Conservation (phyloP, 2,329 filamentous ascomycete species). For the Colletotrichum tropicicola region DNA sequence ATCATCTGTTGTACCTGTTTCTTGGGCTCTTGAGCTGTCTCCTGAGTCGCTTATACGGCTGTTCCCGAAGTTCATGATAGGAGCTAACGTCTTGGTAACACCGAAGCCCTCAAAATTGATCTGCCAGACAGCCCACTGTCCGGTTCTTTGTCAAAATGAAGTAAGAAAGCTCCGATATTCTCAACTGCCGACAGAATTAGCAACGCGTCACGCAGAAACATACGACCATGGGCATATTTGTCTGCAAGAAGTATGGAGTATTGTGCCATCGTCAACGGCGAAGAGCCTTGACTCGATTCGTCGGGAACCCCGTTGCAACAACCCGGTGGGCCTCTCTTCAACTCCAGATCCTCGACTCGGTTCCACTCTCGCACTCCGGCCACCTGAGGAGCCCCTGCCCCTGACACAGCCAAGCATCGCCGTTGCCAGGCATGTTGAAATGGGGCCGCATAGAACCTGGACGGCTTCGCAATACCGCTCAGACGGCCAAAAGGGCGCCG, state of each 20-base stretch:
- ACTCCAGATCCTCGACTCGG: not conserved
- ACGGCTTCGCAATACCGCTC: not conserved
- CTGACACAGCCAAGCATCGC: conserved; percentile 12
- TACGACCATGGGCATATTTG: not conserved
- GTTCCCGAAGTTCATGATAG: not conserved
- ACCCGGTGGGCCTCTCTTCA: not conserved
- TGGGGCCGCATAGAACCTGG: not conserved
- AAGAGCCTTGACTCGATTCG: not conserved
- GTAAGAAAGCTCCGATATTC: not conserved
- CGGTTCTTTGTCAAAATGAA: not conserved
- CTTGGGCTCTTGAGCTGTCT: not conserved
- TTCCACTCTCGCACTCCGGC: not conserved
- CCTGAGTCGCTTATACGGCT: not conserved
- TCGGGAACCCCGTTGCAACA: not conserved
- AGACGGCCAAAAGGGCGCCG: not conserved
- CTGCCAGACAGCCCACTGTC: not conserved
- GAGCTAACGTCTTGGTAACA: not conserved
- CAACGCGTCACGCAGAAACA: not conserved
- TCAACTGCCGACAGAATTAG: not conserved
- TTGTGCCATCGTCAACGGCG: not conserved
- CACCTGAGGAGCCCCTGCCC: conserved; percentile 6
- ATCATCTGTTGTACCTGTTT: not conserved
- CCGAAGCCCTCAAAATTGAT: not conserved
- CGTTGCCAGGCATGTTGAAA: not conserved
- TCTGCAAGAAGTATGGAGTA: not conserved